Evolutionary conservation across 352 stramenopile genomes (phyloP), one percentile per base, ranked within the genome.

Genomic region (Lagenidium giganteum): DNA sequence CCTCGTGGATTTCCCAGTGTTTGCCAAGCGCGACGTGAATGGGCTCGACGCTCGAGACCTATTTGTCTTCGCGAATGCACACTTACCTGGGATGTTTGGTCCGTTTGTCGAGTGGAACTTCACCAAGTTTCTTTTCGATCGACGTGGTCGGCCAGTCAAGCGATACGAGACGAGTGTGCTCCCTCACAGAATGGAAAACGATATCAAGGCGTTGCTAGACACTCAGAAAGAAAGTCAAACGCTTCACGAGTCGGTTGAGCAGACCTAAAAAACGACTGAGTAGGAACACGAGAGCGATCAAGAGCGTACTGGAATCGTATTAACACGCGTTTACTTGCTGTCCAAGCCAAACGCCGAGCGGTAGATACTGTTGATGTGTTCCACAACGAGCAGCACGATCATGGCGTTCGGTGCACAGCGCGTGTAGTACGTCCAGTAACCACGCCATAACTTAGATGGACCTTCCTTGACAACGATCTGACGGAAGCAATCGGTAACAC

Each of bases 401-500:
- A 99, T 99, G n/a, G 96, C 95, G 79, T 99, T 98, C 11, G 97
- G 97, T 20, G 96, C 97, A 64, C 95, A 99, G 51, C 97, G 85
- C 50, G 85, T 95, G 77, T 99, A 99, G 68, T 99, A 99, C 3
- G 97, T 97, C 57, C 83, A 94, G 75, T 99, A 99, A 24, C 96
- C 96, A 43, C 78, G 94, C 83, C 96, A 99, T 32, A 99, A 96
- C 54, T 97, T 96, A 20, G 77, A 62, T 13, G 93, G 78, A 5
- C 97, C 97, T 66, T 99, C 97, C 55, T 96, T 96, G 50, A 81
- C 82, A 1, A 96, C 44, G 52, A 99, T 98, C 81, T 98, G 87
- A 23, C 83, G 56, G 41, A 95, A 95, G 71, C 92, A 98, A 66
- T 99, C 95, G n/a, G 72, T 54, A 44, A 99, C 79, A 45, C 95